Evolutionary conservation across 345 rosid genomes (phyloP), one percentile per base, ranked within the genome.

Genomic region (Moricandia moricandioides): DNA sequence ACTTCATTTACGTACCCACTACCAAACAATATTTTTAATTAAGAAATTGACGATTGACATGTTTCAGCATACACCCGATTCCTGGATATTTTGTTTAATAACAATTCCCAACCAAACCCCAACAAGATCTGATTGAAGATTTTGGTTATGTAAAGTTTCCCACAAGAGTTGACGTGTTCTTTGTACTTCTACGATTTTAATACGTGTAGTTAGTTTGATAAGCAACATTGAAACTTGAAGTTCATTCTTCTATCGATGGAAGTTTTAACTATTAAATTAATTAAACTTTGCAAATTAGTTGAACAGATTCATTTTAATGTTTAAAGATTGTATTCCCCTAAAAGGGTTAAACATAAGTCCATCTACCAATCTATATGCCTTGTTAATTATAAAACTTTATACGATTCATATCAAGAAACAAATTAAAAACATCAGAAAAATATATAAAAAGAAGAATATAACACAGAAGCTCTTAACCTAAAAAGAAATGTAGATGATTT

Each of bases 51-150:
- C 17, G 55, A 69, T 68, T 27, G 69, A 75, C 69, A 63, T 76
- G 31, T 61, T n/a, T 69, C 70, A 69, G 45, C 57, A 52, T 18
- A 57, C 2, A 47, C 62, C n/a, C 26, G 66, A 65, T 60, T 30
- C 16, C n/a, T 27, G 40, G 45, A 74, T 13, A 34, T 26, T 51
- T 47, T 27, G 47, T 51, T 60, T 29, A 5, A 54, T 58, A 24
- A 58, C 62, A 64, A 65, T 43, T 77, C 61, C 62, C 67, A 71
- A 77, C 80, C 67, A 77, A 57, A 76, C 66, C 61, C 67, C 72
- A 64, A 77, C 76, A 33, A 57, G 14, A 70, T 14, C 33, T 70
- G 67, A 57, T 71, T 65, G 51, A 26, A 14, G 55, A 26, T 8
- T 64, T 71, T 64, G 52, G 63, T 21, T 31, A 70, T 69, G 49